Conservation (phyloP, 2,329 filamentous ascomycete species). For the Alternaria arbusti region DNA sequence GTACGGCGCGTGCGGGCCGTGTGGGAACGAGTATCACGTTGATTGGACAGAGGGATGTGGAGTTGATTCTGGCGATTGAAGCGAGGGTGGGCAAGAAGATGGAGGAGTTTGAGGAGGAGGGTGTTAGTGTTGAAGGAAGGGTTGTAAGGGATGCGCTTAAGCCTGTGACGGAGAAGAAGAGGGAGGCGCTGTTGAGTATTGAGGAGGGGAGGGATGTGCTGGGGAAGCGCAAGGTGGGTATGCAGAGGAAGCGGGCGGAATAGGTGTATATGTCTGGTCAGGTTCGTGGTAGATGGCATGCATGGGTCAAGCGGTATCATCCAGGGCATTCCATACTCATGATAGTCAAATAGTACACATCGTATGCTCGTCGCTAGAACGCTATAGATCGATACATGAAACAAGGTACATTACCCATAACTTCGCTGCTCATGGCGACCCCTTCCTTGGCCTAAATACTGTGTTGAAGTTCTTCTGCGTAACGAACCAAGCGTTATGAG, state of each 20-base stretch:
- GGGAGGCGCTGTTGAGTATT: constrained; percentile 87
- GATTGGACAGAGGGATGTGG: constrained; percentile 90
- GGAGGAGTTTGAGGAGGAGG: constrained; percentile 84
- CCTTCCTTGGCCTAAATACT: constrained; percentile 46
- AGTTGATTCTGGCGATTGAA: constrained; percentile 90
- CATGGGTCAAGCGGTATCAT: background rate
- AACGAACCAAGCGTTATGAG: constrained; percentile 63
- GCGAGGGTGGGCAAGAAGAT: constrained; percentile 78
- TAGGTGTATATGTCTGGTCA: background rate
- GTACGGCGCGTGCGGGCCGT: constrained; percentile 90
- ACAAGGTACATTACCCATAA: background rate
- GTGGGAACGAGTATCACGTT: constrained; percentile 83
- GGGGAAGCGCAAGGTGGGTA: constrained; percentile 70
- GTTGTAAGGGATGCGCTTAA: constrained; percentile 87
- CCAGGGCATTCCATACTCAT: background rate
- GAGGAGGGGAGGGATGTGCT: constrained; percentile 91
- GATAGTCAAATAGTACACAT: background rate
- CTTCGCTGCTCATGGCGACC: background rate
- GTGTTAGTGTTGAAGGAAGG: constrained; percentile 90
- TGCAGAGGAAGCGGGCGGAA: constrained; percentile 38
- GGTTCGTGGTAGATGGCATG: fast-evolving
- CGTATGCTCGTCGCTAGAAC: constrained; percentile 5
- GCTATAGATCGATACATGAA: background rate
- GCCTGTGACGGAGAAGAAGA: constrained; percentile 92
- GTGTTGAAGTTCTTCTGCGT: constrained; percentile 54